Evolutionary conservation across 192 early-diverging fungal species (phyloP), one percentile per base, ranked within the genome.

Genomic region (Chytriomyces confervae): DNA sequence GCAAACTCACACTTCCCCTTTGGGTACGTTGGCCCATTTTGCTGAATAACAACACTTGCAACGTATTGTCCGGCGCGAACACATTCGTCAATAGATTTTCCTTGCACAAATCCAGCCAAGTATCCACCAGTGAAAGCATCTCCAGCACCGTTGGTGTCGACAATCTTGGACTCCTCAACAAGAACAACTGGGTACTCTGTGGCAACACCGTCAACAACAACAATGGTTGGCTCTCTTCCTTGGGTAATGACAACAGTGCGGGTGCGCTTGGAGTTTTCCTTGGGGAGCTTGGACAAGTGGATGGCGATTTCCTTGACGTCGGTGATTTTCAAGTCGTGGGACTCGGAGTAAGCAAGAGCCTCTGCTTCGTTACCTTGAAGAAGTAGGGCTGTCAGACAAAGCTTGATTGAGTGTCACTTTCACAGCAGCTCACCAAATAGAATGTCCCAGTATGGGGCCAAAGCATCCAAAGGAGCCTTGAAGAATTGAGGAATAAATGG

Each of bases 141-240:
- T 80, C 97, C 97, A 76, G 96, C 96, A 76, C 95, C 97, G 85
- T 99, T 99, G 81, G 95, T 94, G 82, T 99, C 97, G 64, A 94
- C 93, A 79, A 99, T 95, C 76, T 96, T 89, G 46, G 84, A 88
- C 84, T 81, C 86, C 89, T 86, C 86, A 68, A 92, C 88, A 43
- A 87, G 77, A 60, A 86, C 86, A 72, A 91, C 89, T 69, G 87
- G 84, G 79, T 87, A 90, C 80, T 90, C 87, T 9, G 84, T 72
- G 57, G 88, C 92, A 10, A 60, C 75, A 67, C 83, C 89, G 57
- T 89, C 84, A 45, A 87, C 84, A 68, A 82, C 86, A 63, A 95
- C 90, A 75, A 94, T 82, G 77, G 93, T 94, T 63, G 86, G 83
- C 20, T 93, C 82, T 61, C 87, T 81, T 75, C 94, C 94, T 82